These are phyloP conservation scores for Eucalyptus curtisii DNA, from an alignment of 345 rosid species.

Conservation along the genomic window DNA sequence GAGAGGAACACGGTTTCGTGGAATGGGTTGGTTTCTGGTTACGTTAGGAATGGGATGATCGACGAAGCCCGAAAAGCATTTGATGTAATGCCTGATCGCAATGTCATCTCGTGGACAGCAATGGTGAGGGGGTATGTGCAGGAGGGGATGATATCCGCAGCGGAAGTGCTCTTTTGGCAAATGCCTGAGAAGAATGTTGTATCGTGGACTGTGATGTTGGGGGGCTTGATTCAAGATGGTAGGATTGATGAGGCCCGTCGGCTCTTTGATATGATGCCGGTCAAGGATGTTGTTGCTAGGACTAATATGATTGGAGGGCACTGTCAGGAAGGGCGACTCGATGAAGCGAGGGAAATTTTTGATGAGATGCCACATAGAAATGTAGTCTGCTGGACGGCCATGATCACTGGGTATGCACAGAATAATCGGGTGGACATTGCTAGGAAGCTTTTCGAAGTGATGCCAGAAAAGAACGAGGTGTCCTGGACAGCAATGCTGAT, in stretches of 20 bases:
- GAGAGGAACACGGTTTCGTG: slow-evolving; percentile 58
- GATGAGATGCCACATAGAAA: slow-evolving; percentile 59
- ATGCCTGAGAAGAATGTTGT: slow-evolving; percentile 75
- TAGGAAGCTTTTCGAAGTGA: slow-evolving; percentile 79
- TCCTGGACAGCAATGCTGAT: slow-evolving; percentile 76
- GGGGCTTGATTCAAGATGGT: slow-evolving; percentile 50
- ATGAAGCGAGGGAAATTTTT: slow-evolving; percentile 59
- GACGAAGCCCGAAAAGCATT: slow-evolving; percentile 39
- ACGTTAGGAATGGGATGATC: slow-evolving; percentile 45
- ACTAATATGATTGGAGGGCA: slow-evolving; percentile 72
- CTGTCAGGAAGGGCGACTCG: slow-evolving; percentile 46
- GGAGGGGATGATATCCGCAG: slow-evolving; percentile 41
- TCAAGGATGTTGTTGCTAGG: slow-evolving; percentile 67
- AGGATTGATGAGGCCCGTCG: slow-evolving; percentile 45
- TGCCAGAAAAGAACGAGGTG: slow-evolving; percentile 75
- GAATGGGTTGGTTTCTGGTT: slow-evolving; percentile 66
- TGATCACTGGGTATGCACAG: slow-evolving; percentile 62
- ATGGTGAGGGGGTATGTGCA: slow-evolving; percentile 64
- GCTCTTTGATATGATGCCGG: slow-evolving; percentile 58
- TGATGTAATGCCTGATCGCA: slow-evolving; percentile 53
- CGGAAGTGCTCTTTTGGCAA: slow-evolving; percentile 52
- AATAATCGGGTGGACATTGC: slow-evolving; percentile 59
- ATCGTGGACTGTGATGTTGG: slow-evolving; percentile 80
- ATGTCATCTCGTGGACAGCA: slow-evolving; percentile 69
- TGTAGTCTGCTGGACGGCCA: slow-evolving; percentile 68